Percentiles rank a stretch among this genome's conserved stretches.
Conservation (phyloP, 2,329 filamentous ascomycete species). For the Aureobasidium sp. region DNA sequence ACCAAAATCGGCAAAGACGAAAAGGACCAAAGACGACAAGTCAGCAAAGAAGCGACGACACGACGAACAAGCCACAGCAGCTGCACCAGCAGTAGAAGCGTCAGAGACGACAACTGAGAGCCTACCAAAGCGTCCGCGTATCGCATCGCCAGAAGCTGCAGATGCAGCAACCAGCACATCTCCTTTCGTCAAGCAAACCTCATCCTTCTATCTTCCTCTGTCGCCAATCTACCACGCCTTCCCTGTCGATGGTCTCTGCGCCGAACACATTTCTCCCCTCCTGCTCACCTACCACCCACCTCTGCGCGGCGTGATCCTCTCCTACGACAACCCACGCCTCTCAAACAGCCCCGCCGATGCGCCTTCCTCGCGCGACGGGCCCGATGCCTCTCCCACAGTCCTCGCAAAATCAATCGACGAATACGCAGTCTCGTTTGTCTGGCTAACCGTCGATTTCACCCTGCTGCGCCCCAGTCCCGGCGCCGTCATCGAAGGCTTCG, state of each 20-base stretch:
- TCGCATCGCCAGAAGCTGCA: not conserved
- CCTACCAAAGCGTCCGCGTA: slow-evolving; percentile 10
- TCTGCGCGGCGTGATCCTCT: slow-evolving; percentile 66
- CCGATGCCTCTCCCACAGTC: slow-evolving; percentile 27
- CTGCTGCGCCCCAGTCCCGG: slow-evolving; percentile 72
- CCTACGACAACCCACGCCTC: slow-evolving; percentile 63
- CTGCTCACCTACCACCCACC: slow-evolving; percentile 70
- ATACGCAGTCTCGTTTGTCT: slow-evolving; percentile 78
- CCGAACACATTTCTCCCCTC: slow-evolving; percentile 68
- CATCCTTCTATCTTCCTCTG: slow-evolving; percentile 72
- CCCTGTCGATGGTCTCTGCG: slow-evolving; percentile 63
- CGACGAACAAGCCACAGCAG: slow-evolving; percentile 8
- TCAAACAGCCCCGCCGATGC: slow-evolving; percentile 48
- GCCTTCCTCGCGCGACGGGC: slow-evolving; percentile 26
- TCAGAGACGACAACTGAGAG: slow-evolving; percentile 15
- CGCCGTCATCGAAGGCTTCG: slow-evolving; percentile 67
- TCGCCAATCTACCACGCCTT: slow-evolving; percentile 63
- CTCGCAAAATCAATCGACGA: slow-evolving; percentile 58
- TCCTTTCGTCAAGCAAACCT: slow-evolving; percentile 71
- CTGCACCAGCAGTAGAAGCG: slow-evolving; percentile 15
- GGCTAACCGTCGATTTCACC: slow-evolving; percentile 81
- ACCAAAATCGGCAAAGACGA: slow-evolving; percentile 28
- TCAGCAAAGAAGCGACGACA: slow-evolving; percentile 24
- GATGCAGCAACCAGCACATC: slow-evolving; percentile 35
- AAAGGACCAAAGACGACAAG: slow-evolving; percentile 34